Conservation (phyloP, 148 eudicot genomes). For the Heliosperma pusillum region DNA sequence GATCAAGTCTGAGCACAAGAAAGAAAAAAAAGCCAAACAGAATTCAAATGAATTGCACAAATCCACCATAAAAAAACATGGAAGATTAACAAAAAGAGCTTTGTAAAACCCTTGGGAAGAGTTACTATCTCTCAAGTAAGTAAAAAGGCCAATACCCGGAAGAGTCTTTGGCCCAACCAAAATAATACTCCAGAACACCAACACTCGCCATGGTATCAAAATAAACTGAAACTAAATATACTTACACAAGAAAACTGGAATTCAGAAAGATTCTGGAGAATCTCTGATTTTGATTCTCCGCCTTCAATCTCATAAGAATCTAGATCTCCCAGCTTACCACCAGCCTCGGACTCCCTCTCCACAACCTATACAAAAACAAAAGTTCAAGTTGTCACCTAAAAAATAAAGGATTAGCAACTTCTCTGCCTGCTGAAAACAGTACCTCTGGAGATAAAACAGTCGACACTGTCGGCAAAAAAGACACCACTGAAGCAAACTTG, state of each 20-base stretch:
- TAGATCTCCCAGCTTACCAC: constrained; percentile 76
- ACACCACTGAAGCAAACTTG: constrained; percentile 82
- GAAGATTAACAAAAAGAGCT: neutral
- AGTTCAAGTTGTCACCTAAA: constrained; percentile 10
- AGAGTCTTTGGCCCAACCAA: neutral
- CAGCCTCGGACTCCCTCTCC: constrained; percentile 83
- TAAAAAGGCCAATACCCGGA: neutral
- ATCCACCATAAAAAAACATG: neutral
- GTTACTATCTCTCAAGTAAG: neutral
- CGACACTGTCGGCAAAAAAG: constrained; percentile 76
- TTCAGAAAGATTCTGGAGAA: constrained; percentile 83
- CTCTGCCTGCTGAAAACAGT: constrained; percentile 11
- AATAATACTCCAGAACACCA: neutral
- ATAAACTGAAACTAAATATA: neutral
- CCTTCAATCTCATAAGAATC: constrained; percentile 94
- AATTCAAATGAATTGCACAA: constrained; percentile 2
- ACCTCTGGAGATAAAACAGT: constrained; percentile 95
- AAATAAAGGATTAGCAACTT: neutral
- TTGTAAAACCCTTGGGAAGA: neutral
- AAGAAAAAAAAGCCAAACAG: neutral
- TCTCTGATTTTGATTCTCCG: constrained; percentile 79
- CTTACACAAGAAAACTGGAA: constrained; percentile 94
- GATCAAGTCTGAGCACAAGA: constrained; percentile 3
- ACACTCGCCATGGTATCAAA: neutral
- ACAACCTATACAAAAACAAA: constrained; percentile 43